phyloP scores from a whole-genome alignment of 805 yeast genomes.

The Ogataea pignaliae region DNA sequence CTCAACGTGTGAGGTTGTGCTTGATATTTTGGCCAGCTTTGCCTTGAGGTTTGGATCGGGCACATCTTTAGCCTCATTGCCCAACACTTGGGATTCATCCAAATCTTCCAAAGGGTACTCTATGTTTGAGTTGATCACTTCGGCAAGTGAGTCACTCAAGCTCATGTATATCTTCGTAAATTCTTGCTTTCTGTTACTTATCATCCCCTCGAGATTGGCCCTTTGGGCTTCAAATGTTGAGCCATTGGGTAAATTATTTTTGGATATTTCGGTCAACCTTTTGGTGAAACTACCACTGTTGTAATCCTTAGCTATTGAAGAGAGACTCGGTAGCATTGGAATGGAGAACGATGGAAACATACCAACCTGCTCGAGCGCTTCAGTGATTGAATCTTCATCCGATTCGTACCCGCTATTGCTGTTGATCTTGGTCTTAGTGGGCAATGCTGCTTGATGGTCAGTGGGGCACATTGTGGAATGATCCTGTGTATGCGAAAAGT shows the following conservation, averaged over 20 bases:
- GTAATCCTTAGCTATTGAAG: slow-evolving; percentile 14
- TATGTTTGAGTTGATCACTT: slow-evolving; percentile 43
- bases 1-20: slow-evolving; percentile 6
- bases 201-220: slow-evolving; percentile 9
- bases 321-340: slow-evolving; percentile 25
- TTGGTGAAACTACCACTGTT: neutral
- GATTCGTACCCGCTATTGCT: slow-evolving; percentile 9
- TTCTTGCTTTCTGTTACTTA: slow-evolving; percentile 13
- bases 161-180: slow-evolving; percentile 22
- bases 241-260: neutral
- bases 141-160: slow-evolving; percentile 29
- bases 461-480: neutral
- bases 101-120: slow-evolving; percentile 48
- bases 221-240: slow-evolving; percentile 20
- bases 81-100: slow-evolving; percentile 10
- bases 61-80: neutral
- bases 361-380: slow-evolving; percentile 51
- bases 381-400: slow-evolving; percentile 37
- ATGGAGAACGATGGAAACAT: slow-evolving; percentile 24
- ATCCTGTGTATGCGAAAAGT: too few relatives aligned
- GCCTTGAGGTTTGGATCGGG: neutral
- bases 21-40: neutral
- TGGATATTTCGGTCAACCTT: too few relatives aligned
- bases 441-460: neutral
- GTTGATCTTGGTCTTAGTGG: neutral